phyloP scores from a whole-genome alignment of 2,329 filamentous ascomycete species.

The Ophiocordyceps polyrhachis-furcata region DNA sequence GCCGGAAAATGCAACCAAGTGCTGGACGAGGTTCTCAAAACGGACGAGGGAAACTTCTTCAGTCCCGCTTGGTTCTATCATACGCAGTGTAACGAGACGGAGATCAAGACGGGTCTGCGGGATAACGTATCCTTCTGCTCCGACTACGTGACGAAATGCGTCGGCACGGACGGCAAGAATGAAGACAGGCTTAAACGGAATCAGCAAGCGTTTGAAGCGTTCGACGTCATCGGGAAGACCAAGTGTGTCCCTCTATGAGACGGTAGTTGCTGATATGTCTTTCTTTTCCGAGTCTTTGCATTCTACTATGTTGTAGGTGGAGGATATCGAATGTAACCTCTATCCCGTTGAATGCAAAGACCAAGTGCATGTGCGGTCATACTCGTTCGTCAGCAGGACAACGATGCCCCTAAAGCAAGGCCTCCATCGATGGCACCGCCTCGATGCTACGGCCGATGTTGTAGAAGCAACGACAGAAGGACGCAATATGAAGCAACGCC shows the following conservation, averaged over 20 bases:
- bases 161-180: neutral
- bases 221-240: neutral
- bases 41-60: neutral
- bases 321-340: no score
- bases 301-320: no score
- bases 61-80: neutral
- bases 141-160: neutral
- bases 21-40: neutral
- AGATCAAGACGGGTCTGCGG: neutral
- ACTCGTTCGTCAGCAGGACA: neutral
- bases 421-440: no score
- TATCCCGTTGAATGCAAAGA: no score
- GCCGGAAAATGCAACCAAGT: neutral
- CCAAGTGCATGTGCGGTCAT: no score
- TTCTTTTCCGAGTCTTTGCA: no score
- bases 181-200: neutral
- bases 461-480: neutral
- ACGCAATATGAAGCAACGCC: neutral
- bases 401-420: no score
- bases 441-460: no score
- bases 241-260: neutral
- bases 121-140: neutral
- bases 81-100: neutral
- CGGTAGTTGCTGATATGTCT: no score
- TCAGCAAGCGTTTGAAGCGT: neutral